These are phyloP conservation scores for Artemisia argyi DNA, from an alignment of 129 eudicot genomes.

Conservation along the genomic window DNA sequence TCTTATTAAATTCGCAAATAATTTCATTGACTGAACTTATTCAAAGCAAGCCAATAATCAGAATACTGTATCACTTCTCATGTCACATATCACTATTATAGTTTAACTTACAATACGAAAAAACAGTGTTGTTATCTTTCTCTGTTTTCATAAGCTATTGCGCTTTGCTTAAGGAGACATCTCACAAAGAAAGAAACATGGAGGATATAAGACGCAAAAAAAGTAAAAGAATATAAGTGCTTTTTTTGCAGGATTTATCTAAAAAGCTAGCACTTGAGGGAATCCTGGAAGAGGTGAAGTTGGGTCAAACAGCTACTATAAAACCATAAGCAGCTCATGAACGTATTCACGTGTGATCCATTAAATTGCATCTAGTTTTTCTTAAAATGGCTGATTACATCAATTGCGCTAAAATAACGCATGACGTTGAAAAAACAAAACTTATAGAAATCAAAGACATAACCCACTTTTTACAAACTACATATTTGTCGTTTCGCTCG, in stretches of 20 bases:
- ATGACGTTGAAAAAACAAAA: background rate
- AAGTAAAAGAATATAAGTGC: background rate
- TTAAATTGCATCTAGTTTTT: constrained; percentile 2
- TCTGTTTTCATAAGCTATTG: constrained; percentile 3
- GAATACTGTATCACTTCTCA: background rate
- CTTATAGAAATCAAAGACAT: background rate
- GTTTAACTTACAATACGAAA: too few species aligned
- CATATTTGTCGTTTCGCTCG: constrained; percentile 5
- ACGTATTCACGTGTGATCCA: background rate
- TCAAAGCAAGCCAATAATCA: constrained; percentile 6
- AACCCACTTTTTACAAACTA: background rate
- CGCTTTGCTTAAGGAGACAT: constrained; percentile 2
- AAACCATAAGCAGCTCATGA: too few species aligned
- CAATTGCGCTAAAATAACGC: background rate
- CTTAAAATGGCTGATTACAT: too few species aligned
- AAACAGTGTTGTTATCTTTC: background rate
- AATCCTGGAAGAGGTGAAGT: background rate
- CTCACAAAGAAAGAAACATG: background rate
- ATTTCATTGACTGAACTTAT: background rate
- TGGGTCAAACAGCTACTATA: background rate
- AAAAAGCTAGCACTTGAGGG: background rate
- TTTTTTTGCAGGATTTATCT: background rate
- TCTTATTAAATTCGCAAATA: background rate
- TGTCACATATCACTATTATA: background rate
- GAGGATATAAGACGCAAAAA: background rate